A percentile compares a stretch with the other conserved stretches of the same genome.
phyloP scores from a whole-genome alignment of 768 basidiomycete species.

The Lyophyllum decastes region DNA sequence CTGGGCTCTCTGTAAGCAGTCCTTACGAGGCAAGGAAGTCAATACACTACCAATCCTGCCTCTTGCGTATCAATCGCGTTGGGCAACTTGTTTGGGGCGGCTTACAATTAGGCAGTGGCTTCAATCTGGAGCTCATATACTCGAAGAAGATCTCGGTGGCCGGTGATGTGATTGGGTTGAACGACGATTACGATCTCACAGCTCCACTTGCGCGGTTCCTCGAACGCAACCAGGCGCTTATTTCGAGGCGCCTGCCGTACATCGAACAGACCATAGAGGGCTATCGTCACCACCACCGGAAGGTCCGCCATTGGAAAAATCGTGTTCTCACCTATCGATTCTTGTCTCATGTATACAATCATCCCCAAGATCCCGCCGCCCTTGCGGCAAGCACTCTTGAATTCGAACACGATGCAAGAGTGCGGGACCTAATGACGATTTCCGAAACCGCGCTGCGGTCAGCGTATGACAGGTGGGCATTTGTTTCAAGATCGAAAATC shows the following conservation, averaged over 20 bases:
- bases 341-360: constrained; percentile 59
- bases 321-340: constrained; percentile 63
- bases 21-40: constrained; percentile 55
- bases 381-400: constrained; percentile 47
- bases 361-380: constrained; percentile 44
- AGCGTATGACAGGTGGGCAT: constrained; percentile 53
- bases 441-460: constrained; percentile 47
- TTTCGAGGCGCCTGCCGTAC: constrained; percentile 39
- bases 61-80: constrained; percentile 51
- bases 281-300: constrained; percentile 53
- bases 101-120: constrained; percentile 67
- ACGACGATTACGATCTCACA: constrained; percentile 66
- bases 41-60: constrained; percentile 44
- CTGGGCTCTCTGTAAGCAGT: constrained; percentile 41
- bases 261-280: constrained; percentile 48
- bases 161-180: constrained; percentile 60
- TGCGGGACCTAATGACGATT: constrained; percentile 48
- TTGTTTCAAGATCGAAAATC: constrained; percentile 48
- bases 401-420: constrained; percentile 55
- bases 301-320: constrained; percentile 53
- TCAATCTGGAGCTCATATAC: constrained; percentile 61
- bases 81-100: constrained; percentile 55
- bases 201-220: constrained; percentile 64
- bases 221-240: constrained; percentile 52
- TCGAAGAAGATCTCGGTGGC: constrained; percentile 47